Evolutionary conservation across 441 rosid species (phyloP), one percentile per base, ranked within the genome.

Genomic region (Pelargonium fulgidum): DNA sequence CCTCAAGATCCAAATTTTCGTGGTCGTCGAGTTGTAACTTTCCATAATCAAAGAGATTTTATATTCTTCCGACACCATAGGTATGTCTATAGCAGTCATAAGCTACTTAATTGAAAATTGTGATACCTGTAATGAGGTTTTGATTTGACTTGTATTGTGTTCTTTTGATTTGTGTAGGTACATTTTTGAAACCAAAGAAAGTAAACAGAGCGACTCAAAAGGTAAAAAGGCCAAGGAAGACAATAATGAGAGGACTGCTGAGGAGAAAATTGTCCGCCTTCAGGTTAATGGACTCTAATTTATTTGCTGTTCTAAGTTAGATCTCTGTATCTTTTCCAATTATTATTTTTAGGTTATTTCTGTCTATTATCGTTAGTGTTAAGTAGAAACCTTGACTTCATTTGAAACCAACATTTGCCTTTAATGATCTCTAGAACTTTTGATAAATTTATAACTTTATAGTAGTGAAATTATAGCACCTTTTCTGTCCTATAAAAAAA

Each of bases 1-100:
- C 96, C 93, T 1, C 99, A 85, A 75, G 85, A 82, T 65, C 95
- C 95, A 44, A 78, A 91, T 70, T 89, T 91, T 68, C 92, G 82
- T 12, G 97, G 96, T 70, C 85, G 99, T 13, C 84, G 96, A 74
- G 96, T 93, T 78, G 93, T 85, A 16, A 93, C 99, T 7, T 91
- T 93, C 54, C 97, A 93, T 76, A 93, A 93, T 80, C 97, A 93
- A 79, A 86, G 96, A 0, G 99, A 93, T 78, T 91, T 88, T 61
- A 83, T 93, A 71, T 87, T 93, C 76, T 91, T 93, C 78, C 81
- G 99, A 33, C 99, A 93, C 79, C 99, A 91, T 71, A 76, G 98
- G 97, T 93, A 66, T n/a, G 86, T 68, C 22, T 64, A 29, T 62
- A 16, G 52, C 54, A 33, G 47, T 75, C 59, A 42, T 67, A 67